Percentiles rank a stretch among this genome's conserved stretches.
These are phyloP conservation scores for Tripidium arundinaceum DNA, from an alignment of 202 grass and related monocot species.

Conservation along the genomic window DNA sequence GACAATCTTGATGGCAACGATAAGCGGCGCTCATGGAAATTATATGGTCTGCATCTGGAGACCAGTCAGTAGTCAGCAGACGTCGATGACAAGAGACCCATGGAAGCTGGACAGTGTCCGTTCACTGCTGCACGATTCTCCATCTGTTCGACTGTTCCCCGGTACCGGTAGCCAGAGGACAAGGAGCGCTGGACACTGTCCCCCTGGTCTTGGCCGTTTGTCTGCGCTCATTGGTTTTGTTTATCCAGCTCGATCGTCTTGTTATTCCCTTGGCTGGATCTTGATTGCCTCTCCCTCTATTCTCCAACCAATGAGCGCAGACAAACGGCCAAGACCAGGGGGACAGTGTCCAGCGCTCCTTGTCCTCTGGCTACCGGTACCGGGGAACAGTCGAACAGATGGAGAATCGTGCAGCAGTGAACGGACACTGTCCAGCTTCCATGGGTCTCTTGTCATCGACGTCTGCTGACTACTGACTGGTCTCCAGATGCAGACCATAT, in stretches of 20 bases:
- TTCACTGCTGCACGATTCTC: no score
- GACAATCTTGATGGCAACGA: no score
- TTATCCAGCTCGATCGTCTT: background rate
- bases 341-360: no score
- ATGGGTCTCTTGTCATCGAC: slow-evolving; percentile 30
- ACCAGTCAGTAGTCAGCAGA: background rate
- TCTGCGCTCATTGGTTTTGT: no score
- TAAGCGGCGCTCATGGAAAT: no score
- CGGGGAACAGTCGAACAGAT: background rate
- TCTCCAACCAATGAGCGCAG: background rate
- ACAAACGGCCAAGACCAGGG: slow-evolving; percentile 4
- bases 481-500: background rate
- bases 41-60: background rate
- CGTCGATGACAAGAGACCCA: slow-evolving; percentile 28
- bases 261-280: no score
- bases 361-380: slow-evolving; percentile 5
- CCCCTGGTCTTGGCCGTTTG: slow-evolving; percentile 9
- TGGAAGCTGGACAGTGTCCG: no score
- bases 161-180: slow-evolving; percentile 4
- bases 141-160: background rate
- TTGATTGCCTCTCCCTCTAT: background rate
- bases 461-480: background rate
- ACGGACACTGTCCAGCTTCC: no score
- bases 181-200: no score
- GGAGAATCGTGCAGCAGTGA: no score